These are phyloP conservation scores for Aegilops longissima DNA, from an alignment of 176 grass and related monocot genomes.

Conservation along the genomic window DNA sequence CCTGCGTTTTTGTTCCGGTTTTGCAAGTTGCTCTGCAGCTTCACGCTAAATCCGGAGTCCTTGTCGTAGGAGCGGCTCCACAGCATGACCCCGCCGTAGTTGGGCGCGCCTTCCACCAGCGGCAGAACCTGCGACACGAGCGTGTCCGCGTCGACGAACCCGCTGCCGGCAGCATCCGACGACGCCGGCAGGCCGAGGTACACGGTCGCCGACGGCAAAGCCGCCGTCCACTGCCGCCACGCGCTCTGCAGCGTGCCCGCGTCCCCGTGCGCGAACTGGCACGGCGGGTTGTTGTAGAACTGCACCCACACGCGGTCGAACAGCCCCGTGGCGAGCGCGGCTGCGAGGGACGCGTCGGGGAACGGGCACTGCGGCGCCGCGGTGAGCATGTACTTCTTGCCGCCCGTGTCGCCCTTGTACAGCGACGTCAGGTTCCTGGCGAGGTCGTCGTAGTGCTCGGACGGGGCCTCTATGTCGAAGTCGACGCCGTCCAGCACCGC, in stretches of 20 bases:
- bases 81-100: constrained; percentile 69
- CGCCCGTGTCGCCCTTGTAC: neutral
- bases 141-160: constrained; percentile 47
- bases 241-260: constrained; percentile 6
- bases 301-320: constrained; percentile 78
- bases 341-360: constrained; percentile 34
- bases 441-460: constrained; percentile 30
- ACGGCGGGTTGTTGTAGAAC: constrained; percentile 71
- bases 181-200: constrained; percentile 67
- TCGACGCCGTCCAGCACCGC: constrained; percentile 72
- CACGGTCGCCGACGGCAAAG: constrained; percentile 20
- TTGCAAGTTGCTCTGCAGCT: constrained; percentile 34
- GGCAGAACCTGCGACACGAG: constrained; percentile 49
- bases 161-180: constrained; percentile 35
- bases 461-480: constrained; percentile 58
- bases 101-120: constrained; percentile 27
- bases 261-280: constrained; percentile 37
- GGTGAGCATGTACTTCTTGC: constrained; percentile 32
- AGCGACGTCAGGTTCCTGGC: constrained; percentile 33
- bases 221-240: constrained; percentile 47
- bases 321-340: constrained; percentile 40
- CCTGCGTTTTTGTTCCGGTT: constrained; percentile 4
- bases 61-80: constrained; percentile 58
- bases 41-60: constrained; percentile 37
- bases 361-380: constrained; percentile 56